phyloP scores from a whole-genome alignment of 2,329 filamentous ascomycete species.

The Talaromyces marneffei region DNA sequence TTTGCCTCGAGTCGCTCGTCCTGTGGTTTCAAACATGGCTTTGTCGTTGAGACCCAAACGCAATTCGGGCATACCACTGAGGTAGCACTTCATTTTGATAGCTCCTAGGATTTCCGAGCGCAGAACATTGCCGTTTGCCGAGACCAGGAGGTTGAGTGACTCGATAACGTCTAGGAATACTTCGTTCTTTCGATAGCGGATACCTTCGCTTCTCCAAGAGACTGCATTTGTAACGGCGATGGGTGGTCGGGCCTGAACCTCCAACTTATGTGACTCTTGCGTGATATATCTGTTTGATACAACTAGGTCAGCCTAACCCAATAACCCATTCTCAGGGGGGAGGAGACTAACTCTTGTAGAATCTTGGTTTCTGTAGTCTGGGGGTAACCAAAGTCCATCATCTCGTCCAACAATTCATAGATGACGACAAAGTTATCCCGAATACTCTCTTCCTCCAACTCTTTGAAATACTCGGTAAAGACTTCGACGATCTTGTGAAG shows the following conservation, averaged over 20 bases:
- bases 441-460: conserved; percentile 96
- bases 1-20: conserved; percentile 87
- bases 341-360: conserved; percentile 65
- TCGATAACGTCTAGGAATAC: conserved; percentile 98
- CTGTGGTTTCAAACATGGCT: conserved; percentile 98
- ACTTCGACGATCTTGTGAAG: conserved; percentile 97
- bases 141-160: conserved; percentile 91
- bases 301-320: background rate
- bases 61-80: conserved; percentile 96
- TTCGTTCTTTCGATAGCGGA: conserved; percentile 98
- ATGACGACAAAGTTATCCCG: conserved; percentile 99
- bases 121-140: conserved; percentile 87
- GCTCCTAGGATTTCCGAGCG: conserved; percentile 94
- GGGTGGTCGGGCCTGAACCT: conserved; percentile 89
- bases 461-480: conserved; percentile 99
- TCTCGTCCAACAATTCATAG: conserved; percentile 96
- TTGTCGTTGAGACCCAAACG: conserved; percentile 95
- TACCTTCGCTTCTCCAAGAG: conserved; percentile 95
- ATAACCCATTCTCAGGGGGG: background rate
- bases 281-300: conserved; percentile 69
- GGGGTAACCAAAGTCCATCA: conserved; percentile 99
- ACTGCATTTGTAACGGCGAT: conserved; percentile 98
- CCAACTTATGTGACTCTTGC: conserved; percentile 97
- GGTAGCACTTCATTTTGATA: conserved; percentile 99
- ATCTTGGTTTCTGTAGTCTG: conserved; percentile 99